A percentile compares a stretch with the other conserved stretches of the same genome.
Evolutionary conservation across 768 basidiomycete genomes (phyloP).

Genomic region (Pulveroboletus sp.): DNA sequence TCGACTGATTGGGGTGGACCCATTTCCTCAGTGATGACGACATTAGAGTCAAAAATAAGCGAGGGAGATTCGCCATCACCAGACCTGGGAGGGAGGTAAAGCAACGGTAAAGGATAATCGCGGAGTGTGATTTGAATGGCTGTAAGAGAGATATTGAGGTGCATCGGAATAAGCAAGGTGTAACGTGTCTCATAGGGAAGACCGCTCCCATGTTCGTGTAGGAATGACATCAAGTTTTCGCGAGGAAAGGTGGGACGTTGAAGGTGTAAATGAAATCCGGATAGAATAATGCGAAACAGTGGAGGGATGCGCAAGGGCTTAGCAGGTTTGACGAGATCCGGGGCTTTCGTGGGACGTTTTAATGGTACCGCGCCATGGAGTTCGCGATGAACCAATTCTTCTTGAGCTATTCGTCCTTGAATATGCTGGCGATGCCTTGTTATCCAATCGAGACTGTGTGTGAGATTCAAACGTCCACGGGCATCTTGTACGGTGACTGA

Average conservation of each 20-base stretch:
- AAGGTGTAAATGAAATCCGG: constrained; percentile 54
- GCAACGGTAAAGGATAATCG: constrained; percentile 84
- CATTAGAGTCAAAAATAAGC: constrained; percentile 66
- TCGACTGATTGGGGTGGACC: constrained; percentile 62
- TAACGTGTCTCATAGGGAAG: constrained; percentile 69
- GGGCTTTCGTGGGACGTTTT: constrained; percentile 32
- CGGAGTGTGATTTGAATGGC: constrained; percentile 64
- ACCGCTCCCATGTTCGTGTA: constrained; percentile 61
- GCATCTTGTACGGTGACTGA: constrained; percentile 72
- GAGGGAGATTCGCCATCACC: constrained; percentile 35
- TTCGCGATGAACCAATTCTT: constrained; percentile 43
- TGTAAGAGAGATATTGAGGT: constrained; percentile 63
- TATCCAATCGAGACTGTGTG: constrained; percentile 73
- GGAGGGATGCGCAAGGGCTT: constrained; percentile 47
- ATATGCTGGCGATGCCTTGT: constrained; percentile 47
- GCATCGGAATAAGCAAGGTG: constrained; percentile 78
- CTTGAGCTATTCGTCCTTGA: constrained; percentile 46
- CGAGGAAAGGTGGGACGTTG: constrained; percentile 57
- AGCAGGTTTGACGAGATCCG: constrained; percentile 43
- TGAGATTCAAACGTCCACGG: constrained; percentile 57
- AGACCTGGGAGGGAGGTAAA: constrained; percentile 59
- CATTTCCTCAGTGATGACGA: constrained; percentile 88
- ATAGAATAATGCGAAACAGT: constrained; percentile 62
- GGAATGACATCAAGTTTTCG: constrained; percentile 54
- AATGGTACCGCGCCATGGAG: constrained; percentile 38